Base-by-base conservation (phyloP, 306 rosid genomes). In the Rosa lucieae region DNA sequence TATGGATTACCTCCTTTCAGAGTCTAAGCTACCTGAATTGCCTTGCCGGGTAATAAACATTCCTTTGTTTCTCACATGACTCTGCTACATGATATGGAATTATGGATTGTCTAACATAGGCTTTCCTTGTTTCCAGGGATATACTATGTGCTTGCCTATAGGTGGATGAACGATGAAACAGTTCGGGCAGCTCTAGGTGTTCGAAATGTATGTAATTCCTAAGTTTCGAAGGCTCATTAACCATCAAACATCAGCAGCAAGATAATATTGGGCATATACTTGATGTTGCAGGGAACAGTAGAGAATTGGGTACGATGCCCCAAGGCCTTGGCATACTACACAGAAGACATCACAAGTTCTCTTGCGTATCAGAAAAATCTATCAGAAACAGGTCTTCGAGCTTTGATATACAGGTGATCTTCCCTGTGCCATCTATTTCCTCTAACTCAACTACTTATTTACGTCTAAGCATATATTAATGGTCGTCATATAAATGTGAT, bases 381-480 rank as follows among this genome's bases (percentile, higher is more conserved):
- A 17, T 75, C 84, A 4, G 67, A 63, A 20, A 79, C 82, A 1
- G 86, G 86, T 21, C 82, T 69, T 20, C 59, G 81, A 29, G 79
- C 87, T 43, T 23, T 84, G 55, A 76, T 84, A 52, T 84, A 75
- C 82, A 84, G 84, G 87, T 84, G 15, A 66, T 10, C 6, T 53
- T 42, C 40, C 17, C 43, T 40, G 2, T 21, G 10, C 43, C 20
- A 26, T 10, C 5, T 14, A 17, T 6, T 39, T 53, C 1, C 40
- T 14, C 37, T 12, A 47, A 17, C 35, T 74, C 0, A 26, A 11
- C 20, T 26, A 26, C 9, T 58, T 21, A n/a, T 58, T 26, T 10
- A 2, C 29, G 6, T 62, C 3, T 62, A 62, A 26, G 39, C 67
- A 26, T 13, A 65, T 65, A 35, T 6, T 3, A 14, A 8, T 37